Base-by-base conservation (phyloP, 768 basidiomycete genomes). In the Termitomyces titanicus region DNA sequence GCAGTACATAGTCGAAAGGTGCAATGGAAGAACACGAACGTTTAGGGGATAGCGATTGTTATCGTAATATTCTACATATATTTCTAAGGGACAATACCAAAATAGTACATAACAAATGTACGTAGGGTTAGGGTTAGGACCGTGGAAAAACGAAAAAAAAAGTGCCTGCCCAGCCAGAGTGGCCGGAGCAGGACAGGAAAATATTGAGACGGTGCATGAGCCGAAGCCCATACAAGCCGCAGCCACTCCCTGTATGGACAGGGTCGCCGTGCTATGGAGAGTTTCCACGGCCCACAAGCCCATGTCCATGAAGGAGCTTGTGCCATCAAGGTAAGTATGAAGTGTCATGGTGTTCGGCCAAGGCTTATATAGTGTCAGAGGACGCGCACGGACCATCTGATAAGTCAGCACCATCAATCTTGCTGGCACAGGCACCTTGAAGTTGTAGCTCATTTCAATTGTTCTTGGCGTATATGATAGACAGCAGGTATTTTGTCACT, bases 231-330 rank as follows among this genome's bases (percentile, higher is more conserved):
- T 75, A 80, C 79, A 78, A 80, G 68, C 75, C 71, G 59, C 61
- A 56, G 66, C 70, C 68, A 72, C 77, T 76, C 81, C 78, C 81
- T 84, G 79, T 71, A 61, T 70, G 83, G 82, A 83, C 81, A 84
- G 62, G 79, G 83, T 84, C 82, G 82, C 83, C 82, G 80, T 84
- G 82, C 82, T 82, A 84, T 84, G 82, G 72, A 79, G 76, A 71
- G 64, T 74, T 70, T 75, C 78, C 68, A 76, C 70, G 66, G 75
- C 79, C 83, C 81, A 80, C 72, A 82, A 73, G 70, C 79, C 80
- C 79, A 58, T 74, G 64, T 75, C 75, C 54, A 0, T 80, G 81
- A 83, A 81, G 72, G 78, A 69, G 73, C 71, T 62, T 74, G 70
- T 80, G 78, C 81, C 81, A 80, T 82, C 81, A 83, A 82, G 80